These are phyloP conservation scores for Miscanthus sacchariflorus DNA, from an alignment of 202 grass and related monocot genomes.

Conservation along the genomic window DNA sequence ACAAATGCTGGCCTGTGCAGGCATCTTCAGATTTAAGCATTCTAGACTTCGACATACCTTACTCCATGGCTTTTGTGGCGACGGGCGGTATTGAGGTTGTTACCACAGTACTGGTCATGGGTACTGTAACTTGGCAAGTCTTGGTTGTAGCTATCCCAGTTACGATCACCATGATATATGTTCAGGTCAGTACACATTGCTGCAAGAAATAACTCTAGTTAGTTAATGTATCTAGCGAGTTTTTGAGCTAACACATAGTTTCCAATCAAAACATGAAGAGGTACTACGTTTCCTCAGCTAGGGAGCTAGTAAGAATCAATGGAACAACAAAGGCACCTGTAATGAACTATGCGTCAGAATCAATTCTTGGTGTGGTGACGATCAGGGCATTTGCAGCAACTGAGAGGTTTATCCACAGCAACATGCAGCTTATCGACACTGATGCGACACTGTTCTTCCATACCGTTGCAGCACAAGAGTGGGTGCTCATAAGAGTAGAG, in stretches of 20 bases:
- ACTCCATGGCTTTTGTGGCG: conserved; percentile 72
- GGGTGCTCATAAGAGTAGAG: conserved; percentile 95
- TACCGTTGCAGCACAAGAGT: conserved; percentile 81
- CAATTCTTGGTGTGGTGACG: conserved; percentile 72
- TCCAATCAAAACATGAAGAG: conserved; percentile 55
- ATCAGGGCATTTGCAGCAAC: conserved; percentile 75
- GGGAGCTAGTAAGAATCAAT: conserved; percentile 94
- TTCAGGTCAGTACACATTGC: conserved; percentile 64
- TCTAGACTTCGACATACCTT: conserved; percentile 96
- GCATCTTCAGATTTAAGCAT: conserved; percentile 97
- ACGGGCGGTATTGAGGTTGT: conserved; percentile 56
- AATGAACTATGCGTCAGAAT: conserved; percentile 91
- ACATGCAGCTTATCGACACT: conserved; percentile 75
- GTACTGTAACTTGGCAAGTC: conserved; percentile 86
- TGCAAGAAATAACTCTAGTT: conserved; percentile 12
- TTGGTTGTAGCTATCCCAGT: conserved; percentile 81
- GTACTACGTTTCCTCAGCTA: conserved; percentile 83
- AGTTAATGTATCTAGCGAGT: conserved; percentile 25
- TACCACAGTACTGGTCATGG: conserved; percentile 59
- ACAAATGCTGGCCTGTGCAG: conserved; percentile 43
- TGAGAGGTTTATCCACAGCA: conserved; percentile 73
- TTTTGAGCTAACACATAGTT: conserved; percentile 30
- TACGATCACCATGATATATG: conserved; percentile 62
- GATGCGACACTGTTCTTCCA: conserved; percentile 93
- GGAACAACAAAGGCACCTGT: conserved; percentile 95